Percentiles rank a stretch among this genome's conserved stretches.
Conservation (phyloP, 768 basidiomycete genomes). For the Tulasnella sp. region DNA sequence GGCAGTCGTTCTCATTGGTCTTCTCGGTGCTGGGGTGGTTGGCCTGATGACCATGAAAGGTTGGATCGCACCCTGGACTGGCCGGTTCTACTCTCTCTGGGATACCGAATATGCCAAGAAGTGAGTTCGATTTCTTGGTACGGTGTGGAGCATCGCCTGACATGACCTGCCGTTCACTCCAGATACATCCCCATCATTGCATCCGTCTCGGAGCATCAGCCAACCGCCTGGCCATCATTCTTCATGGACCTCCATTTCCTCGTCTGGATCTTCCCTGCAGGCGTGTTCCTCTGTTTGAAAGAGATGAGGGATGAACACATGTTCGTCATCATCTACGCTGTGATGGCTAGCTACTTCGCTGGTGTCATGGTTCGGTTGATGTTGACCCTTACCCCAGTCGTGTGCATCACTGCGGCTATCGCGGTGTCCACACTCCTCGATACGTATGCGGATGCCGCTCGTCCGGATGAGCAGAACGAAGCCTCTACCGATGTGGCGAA, state of each 20-base stretch:
- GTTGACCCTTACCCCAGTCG: slow-evolving; percentile 93
- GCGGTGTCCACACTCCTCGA: slow-evolving; percentile 82
- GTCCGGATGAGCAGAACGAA: slow-evolving; percentile 39
- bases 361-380: slow-evolving; percentile 99
- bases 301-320: slow-evolving; percentile 92
- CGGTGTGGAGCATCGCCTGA: background rate
- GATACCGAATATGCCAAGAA: slow-evolving; percentile 99
- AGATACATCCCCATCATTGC: slow-evolving; percentile 97
- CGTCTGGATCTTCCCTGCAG: slow-evolving; percentile 95
- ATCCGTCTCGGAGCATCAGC: slow-evolving; percentile 98
- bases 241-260: slow-evolving; percentile 99
- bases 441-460: slow-evolving; percentile 75
- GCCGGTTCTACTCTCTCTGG: slow-evolving; percentile 98
- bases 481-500: slow-evolving; percentile 26
- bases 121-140: slow-evolving; percentile 33
- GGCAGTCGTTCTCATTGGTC: slow-evolving; percentile 55
- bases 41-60: slow-evolving; percentile 81
- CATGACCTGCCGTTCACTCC: slow-evolving; percentile 1
- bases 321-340: slow-evolving; percentile 96
- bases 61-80: slow-evolving; percentile 99
- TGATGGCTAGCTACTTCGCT: slow-evolving; percentile 94
- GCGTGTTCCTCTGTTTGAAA: slow-evolving; percentile 88
- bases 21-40: slow-evolving; percentile 63
- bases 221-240: slow-evolving; percentile 99
- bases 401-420: slow-evolving; percentile 87